Percentiles rank a stretch among this genome's conserved stretches.
These are phyloP conservation scores for Ambispora gerdemannii DNA, from an alignment of 192 early-diverging fungal species.

Conservation along the genomic window DNA sequence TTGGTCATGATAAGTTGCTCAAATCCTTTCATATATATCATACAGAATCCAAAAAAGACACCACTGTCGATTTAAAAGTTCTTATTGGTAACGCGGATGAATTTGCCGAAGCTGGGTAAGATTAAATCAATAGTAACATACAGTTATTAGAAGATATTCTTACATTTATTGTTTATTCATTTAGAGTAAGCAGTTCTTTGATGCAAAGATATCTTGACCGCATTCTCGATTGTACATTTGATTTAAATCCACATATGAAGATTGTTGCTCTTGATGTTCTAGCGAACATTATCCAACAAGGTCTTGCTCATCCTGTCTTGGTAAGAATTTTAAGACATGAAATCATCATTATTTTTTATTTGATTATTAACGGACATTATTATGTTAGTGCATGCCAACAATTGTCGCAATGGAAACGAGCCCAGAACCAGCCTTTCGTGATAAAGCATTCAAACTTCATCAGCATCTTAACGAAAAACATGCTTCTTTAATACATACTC, in stretches of 20 bases:
- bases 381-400: constrained; percentile 76
- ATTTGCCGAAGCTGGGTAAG: constrained; percentile 72
- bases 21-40: neutral
- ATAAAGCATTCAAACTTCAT: constrained; percentile 71
- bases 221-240: constrained; percentile 73
- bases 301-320: constrained; percentile 82
- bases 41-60: constrained; percentile 34
- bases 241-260: constrained; percentile 54
- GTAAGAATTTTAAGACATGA: constrained; percentile 37
- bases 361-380: neutral
- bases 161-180: neutral
- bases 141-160: neutral
- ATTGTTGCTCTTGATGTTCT: constrained; percentile 76
- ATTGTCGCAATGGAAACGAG: constrained; percentile 83
- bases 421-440: constrained; percentile 57
- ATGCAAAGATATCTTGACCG: constrained; percentile 84
- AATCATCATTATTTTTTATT: neutral
- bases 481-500: constrained; percentile 83
- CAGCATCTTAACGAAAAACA: constrained; percentile 77
- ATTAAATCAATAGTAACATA: neutral
- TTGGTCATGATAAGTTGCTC: constrained; percentile 25
- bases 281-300: constrained; percentile 80
- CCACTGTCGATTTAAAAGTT: constrained; percentile 65
- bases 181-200: constrained; percentile 76
- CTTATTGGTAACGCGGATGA: constrained; percentile 80